These are phyloP conservation scores for Leishmania martiniquensis DNA, from an alignment of 208 protist genomes.

Conservation along the genomic window DNA sequence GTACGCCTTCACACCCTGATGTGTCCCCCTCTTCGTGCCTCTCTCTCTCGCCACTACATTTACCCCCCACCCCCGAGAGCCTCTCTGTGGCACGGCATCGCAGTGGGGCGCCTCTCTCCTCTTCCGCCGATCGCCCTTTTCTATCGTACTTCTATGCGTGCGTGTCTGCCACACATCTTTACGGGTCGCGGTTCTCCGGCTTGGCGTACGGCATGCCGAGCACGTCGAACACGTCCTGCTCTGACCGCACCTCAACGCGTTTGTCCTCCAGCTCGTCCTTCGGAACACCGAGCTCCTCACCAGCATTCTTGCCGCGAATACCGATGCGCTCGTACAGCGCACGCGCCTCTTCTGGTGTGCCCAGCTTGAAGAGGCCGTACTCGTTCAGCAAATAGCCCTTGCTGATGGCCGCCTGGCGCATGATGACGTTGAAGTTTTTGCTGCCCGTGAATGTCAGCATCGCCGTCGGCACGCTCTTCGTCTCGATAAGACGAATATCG, in stretches of 20 bases:
- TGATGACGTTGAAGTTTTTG: conserved; percentile 94
- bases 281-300: conserved; percentile 80
- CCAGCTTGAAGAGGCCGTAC: conserved; percentile 88
- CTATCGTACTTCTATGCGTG: too few relatives aligned
- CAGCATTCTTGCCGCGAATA: conserved; percentile 73
- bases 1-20: too few relatives aligned
- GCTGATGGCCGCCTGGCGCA: conserved; percentile 90
- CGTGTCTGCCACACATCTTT: too few relatives aligned
- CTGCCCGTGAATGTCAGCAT: conserved; percentile 94
- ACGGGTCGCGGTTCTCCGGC: conserved; percentile 87
- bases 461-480: conserved; percentile 82
- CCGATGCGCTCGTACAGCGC: conserved; percentile 77
- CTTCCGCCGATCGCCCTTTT: not conserved
- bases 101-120: not conserved
- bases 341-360: conserved; percentile 80
- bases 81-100: conserved; percentile 3
- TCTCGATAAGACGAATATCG: conserved; percentile 91
- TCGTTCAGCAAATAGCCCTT: conserved; percentile 92
- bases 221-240: conserved; percentile 89
- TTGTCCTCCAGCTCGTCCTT: conserved; percentile 87
- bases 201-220: conserved; percentile 87
- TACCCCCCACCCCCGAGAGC: not conserved
- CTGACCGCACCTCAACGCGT: conserved; percentile 73
- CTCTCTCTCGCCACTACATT: too few relatives aligned
- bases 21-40: too few relatives aligned